Evolutionary conservation across 78 protist species (phyloP).

Genomic region (Dictyostelium purpureum): DNA sequence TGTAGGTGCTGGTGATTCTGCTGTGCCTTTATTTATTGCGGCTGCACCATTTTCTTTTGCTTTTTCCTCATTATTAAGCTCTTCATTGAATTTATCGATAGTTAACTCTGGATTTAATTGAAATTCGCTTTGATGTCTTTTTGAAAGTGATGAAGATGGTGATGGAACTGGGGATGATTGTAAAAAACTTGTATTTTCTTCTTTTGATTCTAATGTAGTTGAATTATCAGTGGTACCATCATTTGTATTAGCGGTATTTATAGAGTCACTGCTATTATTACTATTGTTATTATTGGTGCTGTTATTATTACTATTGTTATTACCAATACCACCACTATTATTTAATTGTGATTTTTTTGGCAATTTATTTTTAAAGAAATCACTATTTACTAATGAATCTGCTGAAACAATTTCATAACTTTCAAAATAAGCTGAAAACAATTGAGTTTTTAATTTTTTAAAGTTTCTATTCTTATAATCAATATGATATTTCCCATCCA

Average conservation of each 20-base stretch:
- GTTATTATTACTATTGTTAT: background rate
- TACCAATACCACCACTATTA: background rate
- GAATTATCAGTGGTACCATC: too few species aligned
- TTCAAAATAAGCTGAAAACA: slow-evolving; percentile 19
- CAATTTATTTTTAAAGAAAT: slow-evolving; percentile 14
- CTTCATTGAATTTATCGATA: background rate
- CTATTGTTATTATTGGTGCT: background rate
- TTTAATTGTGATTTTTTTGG: background rate
- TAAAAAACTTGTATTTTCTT: background rate
- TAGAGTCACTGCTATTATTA: too few species aligned
- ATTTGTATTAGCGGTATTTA: too few species aligned
- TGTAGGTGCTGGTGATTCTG: background rate
- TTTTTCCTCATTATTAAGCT: background rate
- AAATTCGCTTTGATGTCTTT: background rate
- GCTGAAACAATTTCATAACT: slow-evolving; percentile 6
- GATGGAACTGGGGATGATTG: slow-evolving; percentile 56
- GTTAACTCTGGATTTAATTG: slow-evolving; percentile 51
- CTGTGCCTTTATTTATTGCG: too few species aligned
- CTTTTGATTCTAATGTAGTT: background rate
- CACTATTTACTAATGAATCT: slow-evolving; percentile 29
- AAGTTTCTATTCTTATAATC: slow-evolving; percentile 60
- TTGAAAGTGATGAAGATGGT: slow-evolving; percentile 39
- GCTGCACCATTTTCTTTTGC: background rate
- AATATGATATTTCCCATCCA: slow-evolving; percentile 45
- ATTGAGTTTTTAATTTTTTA: slow-evolving; percentile 33